Percentiles rank a stretch among this genome's conserved stretches.
Evolutionary conservation across 164 flowering plant species (phyloP).

Genomic region (Cinnamomum chago): DNA sequence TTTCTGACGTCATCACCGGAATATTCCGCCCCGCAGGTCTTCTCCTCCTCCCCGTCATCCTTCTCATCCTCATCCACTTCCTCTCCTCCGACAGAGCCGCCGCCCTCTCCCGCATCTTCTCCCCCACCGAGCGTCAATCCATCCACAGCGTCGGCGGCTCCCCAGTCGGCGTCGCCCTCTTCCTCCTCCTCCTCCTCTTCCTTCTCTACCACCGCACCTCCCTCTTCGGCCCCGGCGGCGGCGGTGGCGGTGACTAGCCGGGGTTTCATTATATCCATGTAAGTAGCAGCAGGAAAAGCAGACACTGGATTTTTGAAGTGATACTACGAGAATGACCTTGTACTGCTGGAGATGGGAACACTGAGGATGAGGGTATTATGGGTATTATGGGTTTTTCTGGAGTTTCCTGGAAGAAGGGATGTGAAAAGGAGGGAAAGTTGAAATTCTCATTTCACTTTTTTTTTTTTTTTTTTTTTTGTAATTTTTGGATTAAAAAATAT

Average conservation of each 20-base stretch:
- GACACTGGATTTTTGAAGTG: not conserved
- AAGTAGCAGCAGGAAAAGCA: not conserved
- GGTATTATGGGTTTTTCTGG: not conserved
- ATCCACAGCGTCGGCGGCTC: conserved; percentile 81
- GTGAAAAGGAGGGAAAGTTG: no score
- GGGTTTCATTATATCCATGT: not conserved
- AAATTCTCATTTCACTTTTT: no score
- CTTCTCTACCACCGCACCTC: conserved; percentile 59
- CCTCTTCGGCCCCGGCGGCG: conserved; percentile 46
- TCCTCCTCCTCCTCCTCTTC: conserved; percentile 55
- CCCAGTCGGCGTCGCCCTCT: conserved; percentile 72
- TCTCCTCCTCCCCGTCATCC: conserved; percentile 59
- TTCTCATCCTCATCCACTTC: conserved; percentile 67
- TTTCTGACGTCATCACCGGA: conserved; percentile 60
- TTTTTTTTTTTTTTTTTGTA: no score
- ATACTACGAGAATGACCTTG: not conserved
- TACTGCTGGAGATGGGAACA: not conserved
- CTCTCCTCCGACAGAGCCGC: conserved; percentile 72
- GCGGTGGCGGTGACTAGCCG: conserved; percentile 31
- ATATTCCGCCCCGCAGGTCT: conserved; percentile 64
- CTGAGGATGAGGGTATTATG: not conserved
- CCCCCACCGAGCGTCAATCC: conserved; percentile 65
- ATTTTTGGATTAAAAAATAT: no score
- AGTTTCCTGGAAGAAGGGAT: not conserved
- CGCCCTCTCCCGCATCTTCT: conserved; percentile 42